Base-by-base conservation (phyloP, 371 early-diverging fungal genomes). In the Smittium mucronatum region DNA sequence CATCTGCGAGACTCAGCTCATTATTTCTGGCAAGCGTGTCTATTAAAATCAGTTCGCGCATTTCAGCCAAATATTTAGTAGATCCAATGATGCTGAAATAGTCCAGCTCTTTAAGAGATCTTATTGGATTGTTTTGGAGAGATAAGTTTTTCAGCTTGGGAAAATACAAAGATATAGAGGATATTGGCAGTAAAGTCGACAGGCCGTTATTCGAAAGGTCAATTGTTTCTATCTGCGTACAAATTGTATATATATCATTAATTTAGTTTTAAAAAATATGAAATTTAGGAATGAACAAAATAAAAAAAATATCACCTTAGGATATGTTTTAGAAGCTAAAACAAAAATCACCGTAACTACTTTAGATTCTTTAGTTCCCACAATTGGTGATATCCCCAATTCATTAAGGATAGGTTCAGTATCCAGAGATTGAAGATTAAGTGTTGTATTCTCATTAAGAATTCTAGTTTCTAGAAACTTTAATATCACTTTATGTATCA, bases 311-410 rank as follows among this genome's bases (percentile, higher is more conserved):
- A 70, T 61, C n/a, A 75, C 60, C 17, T 66, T 61, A 0, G 78
- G 75, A 36, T 75, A 78, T 58, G 72, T 75, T 63, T 71, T 72
- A 0, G 78, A 58, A 15, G 78, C 79, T 26, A 78, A 68, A 17
- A 70, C 71, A 64, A 78, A 35, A 36, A 78, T 73, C 25, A 75
- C 79, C 68, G 72, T 76, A 60, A 73, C 72, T 34, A 78, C 67
- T 59, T 78, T 78, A 60, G 69, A 73, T 31, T 75, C 72, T 58
- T 68, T 11, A 11, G 26, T 11, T 11, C 29, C 32, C 5, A 63
- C 17, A 29, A 63, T 63, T 16, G 17, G 17, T 28, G 11, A 28
- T 32, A n/a, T n/a, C 8, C 28, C 63, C 11, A 63, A 11, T 63
- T 63, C 63, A 11, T 32, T 63, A 16, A 63, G 32, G 8, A 63